phyloP scores from a whole-genome alignment of 441 rosid genomes.

The Euphorbia celastroides region DNA sequence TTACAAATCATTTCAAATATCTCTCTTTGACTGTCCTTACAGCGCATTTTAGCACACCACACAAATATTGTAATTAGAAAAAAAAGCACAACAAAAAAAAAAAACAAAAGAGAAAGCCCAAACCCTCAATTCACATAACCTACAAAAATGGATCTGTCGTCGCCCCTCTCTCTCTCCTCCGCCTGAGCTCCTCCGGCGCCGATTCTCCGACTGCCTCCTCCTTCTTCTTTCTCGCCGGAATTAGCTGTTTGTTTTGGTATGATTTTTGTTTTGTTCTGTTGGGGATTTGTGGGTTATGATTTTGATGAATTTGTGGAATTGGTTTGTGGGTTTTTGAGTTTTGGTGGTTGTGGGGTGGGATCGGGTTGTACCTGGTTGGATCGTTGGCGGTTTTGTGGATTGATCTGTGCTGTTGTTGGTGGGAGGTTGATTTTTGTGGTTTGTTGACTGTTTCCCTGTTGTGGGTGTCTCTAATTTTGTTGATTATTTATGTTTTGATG shows the following conservation, averaged over 20 bases:
- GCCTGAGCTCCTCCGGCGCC: constrained; percentile 18
- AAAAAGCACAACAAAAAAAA: constrained; percentile 10
- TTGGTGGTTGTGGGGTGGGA: constrained; percentile 18
- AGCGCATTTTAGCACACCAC: constrained; percentile 12
- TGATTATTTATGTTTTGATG: neutral
- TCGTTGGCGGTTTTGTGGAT: constrained; percentile 20
- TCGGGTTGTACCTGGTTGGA: constrained; percentile 20
- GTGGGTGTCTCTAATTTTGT: neutral
- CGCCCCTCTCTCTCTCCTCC: constrained; percentile 24
- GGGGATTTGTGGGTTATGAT: neutral
- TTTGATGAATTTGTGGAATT: constrained; percentile 11
- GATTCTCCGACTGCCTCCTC: neutral
- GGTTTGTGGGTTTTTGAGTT: constrained; percentile 7
- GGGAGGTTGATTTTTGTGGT: constrained; percentile 10
- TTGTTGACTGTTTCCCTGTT: neutral
- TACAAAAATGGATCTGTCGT: constrained; percentile 22
- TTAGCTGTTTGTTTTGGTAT: constrained; percentile 24
- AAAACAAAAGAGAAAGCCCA: constrained; percentile 7
- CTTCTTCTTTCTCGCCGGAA: constrained; percentile 16
- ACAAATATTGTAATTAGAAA: neutral
- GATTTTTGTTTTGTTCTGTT: constrained; percentile 1
- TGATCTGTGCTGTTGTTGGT: constrained; percentile 2
- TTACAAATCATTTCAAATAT: too few relatives aligned
- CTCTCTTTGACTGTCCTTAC: constrained; percentile 4
- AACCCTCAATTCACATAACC: constrained; percentile 5